Evolutionary conservation across 441 rosid species (phyloP).

Genomic region (Erysimum cheiri): DNA sequence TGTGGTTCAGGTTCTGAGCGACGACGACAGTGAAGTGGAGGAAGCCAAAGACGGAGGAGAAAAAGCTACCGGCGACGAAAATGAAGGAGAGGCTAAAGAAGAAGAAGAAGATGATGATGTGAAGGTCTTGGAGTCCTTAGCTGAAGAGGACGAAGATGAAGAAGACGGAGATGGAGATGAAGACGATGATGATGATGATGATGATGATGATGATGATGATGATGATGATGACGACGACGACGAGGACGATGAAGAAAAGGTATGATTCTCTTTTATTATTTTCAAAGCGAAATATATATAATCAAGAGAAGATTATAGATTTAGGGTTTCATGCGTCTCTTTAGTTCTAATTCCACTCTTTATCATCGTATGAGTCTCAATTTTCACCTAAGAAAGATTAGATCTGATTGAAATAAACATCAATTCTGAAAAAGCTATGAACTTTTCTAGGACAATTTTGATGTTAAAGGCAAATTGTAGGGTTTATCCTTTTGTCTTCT

Average conservation of each 20-base stretch:
- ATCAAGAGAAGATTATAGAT: slow-evolving; percentile 24
- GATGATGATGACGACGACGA: too few relatives aligned
- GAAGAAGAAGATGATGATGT: slow-evolving; percentile 46
- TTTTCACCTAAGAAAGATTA: neutral
- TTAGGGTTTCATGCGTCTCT: slow-evolving; percentile 13
- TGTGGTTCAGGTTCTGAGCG: slow-evolving; percentile 29
- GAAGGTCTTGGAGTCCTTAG: slow-evolving; percentile 52
- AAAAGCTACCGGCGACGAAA: slow-evolving; percentile 49
- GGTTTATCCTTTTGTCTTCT: slow-evolving; percentile 17
- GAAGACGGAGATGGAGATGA: slow-evolving; percentile 54
- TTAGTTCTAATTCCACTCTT: neutral
- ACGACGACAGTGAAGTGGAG: slow-evolving; percentile 32
- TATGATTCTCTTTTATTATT: neutral
- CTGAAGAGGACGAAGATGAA: slow-evolving; percentile 56
- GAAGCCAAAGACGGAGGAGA: slow-evolving; percentile 42
- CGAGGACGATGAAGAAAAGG: slow-evolving; percentile 49
- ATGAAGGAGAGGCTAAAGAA: slow-evolving; percentile 24
- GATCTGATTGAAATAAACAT: neutral
- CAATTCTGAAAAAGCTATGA: neutral
- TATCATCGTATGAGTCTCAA: neutral
- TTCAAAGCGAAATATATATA: too few relatives aligned
- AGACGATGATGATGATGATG: slow-evolving; percentile 45
- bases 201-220: too few relatives aligned
- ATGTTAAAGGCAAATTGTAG: neutral
- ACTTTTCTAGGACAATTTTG: neutral